These are phyloP conservation scores for Austropuccinia psidii DNA, from an alignment of 1,284 basidiomycete species.

Conservation along the genomic window DNA sequence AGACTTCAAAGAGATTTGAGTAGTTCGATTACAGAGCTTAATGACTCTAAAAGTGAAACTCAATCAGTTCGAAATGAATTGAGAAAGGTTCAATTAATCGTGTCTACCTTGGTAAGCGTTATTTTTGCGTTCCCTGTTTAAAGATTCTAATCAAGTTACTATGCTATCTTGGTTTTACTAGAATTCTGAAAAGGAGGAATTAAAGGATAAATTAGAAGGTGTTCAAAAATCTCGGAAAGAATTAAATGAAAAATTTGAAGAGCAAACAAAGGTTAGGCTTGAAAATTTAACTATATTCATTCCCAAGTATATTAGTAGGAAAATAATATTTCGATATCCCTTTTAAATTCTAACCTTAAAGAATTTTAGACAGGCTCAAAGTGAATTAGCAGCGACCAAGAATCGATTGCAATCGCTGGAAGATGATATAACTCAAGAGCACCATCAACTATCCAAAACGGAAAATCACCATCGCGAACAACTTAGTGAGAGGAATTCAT, in stretches of 20 bases:
- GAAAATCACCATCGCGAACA: constrained; percentile 81
- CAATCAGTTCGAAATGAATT: constrained; percentile 59
- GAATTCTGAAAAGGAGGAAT: constrained; percentile 42
- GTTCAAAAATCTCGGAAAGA: constrained; percentile 43
- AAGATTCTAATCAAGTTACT: background rate
- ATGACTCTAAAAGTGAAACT: constrained; percentile 64
- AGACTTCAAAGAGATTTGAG: constrained; percentile 75
- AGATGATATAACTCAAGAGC: constrained; percentile 70
- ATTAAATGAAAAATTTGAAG: constrained; percentile 45
- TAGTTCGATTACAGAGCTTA: constrained; percentile 69
- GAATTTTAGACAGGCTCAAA: constrained; percentile 48
- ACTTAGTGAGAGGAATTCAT: constrained; percentile 80
- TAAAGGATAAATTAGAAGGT: constrained; percentile 42
- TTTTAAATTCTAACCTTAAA: background rate
- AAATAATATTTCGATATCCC: no score
- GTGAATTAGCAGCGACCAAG: constrained; percentile 56
- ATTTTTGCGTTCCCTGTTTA: constrained; percentile 4
- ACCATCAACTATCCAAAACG: constrained; percentile 61
- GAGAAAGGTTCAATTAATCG: constrained; percentile 60
- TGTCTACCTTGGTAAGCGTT: constrained; percentile 58
- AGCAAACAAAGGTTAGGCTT: constrained; percentile 40
- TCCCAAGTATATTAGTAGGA: no score
- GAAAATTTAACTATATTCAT: no score
- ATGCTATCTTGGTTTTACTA: background rate
- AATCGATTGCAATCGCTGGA: constrained; percentile 67